These are phyloP conservation scores for Suillus occidentalis DNA, from an alignment of 768 basidiomycete genomes.

Conservation along the genomic window DNA sequence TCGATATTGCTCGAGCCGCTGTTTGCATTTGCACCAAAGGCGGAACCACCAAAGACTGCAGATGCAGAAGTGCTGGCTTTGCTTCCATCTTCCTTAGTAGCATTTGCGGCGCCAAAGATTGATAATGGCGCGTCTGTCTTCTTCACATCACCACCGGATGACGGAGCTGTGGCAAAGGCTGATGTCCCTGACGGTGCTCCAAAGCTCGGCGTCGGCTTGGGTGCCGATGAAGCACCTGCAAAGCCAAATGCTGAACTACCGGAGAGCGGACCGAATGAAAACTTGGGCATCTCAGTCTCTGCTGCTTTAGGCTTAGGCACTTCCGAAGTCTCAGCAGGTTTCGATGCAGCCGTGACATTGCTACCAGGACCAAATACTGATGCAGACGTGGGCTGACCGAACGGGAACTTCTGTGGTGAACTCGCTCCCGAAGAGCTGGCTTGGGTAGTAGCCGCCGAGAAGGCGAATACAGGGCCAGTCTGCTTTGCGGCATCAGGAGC, in stretches of 20 bases:
- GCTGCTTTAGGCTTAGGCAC: constrained; percentile 16
- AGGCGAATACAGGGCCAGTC: constrained; percentile 22
- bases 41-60: constrained; percentile 23
- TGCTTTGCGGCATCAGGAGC: constrained; percentile 14
- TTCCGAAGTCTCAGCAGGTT: constrained; percentile 13
- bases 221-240: constrained; percentile 7
- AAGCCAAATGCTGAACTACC: constrained; percentile 9
- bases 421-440: constrained; percentile 6
- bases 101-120: constrained; percentile 34
- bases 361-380: not conserved
- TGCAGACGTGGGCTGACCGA: not conserved
- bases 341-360: not conserved
- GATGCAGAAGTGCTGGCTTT: constrained; percentile 15
- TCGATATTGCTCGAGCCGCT: constrained; percentile 17
- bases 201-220: constrained; percentile 24
- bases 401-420: constrained; percentile 5
- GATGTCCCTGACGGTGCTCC: constrained; percentile 22
- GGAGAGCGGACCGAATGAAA: constrained; percentile 26
- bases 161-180: constrained; percentile 21
- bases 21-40: constrained; percentile 16
- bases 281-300: constrained; percentile 16
- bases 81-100: constrained; percentile 7
- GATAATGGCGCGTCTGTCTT: constrained; percentile 30
- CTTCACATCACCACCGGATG: constrained; percentile 23
- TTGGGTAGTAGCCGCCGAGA: constrained; percentile 14